A percentile compares a stretch with the other conserved stretches of the same genome.
Evolutionary conservation across 208 protist genomes (phyloP).

Genomic region (Trypanosomatidae sp.): DNA sequence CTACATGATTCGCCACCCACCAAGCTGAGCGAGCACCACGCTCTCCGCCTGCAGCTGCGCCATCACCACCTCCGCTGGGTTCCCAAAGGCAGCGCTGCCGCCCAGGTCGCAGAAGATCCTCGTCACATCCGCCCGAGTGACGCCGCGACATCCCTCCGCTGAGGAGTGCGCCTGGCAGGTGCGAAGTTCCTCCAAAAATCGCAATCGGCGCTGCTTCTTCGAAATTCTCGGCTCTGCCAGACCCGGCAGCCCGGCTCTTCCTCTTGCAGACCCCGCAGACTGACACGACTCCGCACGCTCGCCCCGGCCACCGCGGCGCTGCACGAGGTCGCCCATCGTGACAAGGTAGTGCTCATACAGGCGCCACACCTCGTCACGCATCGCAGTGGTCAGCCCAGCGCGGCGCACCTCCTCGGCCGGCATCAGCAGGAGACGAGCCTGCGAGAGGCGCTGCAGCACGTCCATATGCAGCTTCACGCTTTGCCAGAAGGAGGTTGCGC

Average conservation of each 20-base stretch:
- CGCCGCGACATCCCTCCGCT: too few relatives aligned
- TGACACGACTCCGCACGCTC: too few relatives aligned
- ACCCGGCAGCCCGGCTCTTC: too few relatives aligned
- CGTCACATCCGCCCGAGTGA: conserved; percentile 26
- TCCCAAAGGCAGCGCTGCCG: conserved; percentile 39
- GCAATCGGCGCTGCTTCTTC: conserved; percentile 29
- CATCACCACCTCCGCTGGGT: conserved; percentile 47
- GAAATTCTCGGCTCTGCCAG: too few relatives aligned
- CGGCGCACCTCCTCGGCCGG: conserved; percentile 3
- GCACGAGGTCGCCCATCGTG: conserved; percentile 30
- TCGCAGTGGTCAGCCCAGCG: conserved; percentile 24
- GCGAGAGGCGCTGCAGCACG: conserved; percentile 36
- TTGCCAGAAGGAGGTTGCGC: conserved; percentile 17
- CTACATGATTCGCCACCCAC: conserved; percentile 33
- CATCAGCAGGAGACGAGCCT: conserved; percentile 55
- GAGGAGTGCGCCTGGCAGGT: too few relatives aligned
- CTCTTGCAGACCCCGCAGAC: too few relatives aligned
- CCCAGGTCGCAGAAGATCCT: conserved; percentile 42
- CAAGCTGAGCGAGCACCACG: conserved; percentile 45
- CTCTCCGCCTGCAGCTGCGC: conserved; percentile 56
- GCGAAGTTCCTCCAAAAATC: conserved; percentile 18
- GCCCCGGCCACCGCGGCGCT: conserved; percentile 3
- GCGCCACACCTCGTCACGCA: conserved; percentile 63
- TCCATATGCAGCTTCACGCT: too few relatives aligned
- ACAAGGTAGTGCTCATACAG: conserved; percentile 52